A percentile compares a stretch with the other conserved stretches of the same genome.
phyloP scores from a whole-genome alignment of 1,284 basidiomycete genomes.

The Ganoderma meredithae region DNA sequence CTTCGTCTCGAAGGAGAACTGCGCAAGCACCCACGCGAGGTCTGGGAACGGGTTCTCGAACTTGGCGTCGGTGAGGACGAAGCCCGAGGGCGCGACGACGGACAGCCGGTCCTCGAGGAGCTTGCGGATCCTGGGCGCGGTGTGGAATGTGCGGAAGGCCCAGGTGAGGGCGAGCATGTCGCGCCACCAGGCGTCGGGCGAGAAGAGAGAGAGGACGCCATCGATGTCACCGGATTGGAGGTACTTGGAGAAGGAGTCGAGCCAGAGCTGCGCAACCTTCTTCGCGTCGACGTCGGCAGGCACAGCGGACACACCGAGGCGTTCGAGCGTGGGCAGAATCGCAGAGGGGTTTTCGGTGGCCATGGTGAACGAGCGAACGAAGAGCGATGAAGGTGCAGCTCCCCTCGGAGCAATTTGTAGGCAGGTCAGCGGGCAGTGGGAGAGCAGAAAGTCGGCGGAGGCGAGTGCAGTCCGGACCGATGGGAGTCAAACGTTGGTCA shows the following conservation, averaged over 20 bases:
- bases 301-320: conserved; percentile 44
- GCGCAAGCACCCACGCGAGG: conserved; percentile 62
- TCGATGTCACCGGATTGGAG: conserved; percentile 46
- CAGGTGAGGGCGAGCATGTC: conserved; percentile 71
- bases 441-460: background rate
- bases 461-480: conserved; percentile 1
- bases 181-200: conserved; percentile 60
- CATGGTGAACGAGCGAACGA: conserved; percentile 27
- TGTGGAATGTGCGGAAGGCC: conserved; percentile 70
- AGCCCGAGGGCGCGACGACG: conserved; percentile 43
- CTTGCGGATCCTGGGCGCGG: conserved; percentile 46
- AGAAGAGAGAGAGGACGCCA: conserved; percentile 48
- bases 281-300: conserved; percentile 47
- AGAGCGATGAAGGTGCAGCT: background rate
- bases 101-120: conserved; percentile 58
- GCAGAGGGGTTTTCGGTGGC: conserved; percentile 30
- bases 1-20: conserved; percentile 67
- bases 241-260: conserved; percentile 48
- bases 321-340: conserved; percentile 54
- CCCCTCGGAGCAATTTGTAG: conserved; percentile 6
- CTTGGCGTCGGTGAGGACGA: conserved; percentile 49
- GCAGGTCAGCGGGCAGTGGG: background rate
- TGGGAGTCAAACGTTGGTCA: conserved; percentile 26
- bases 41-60: conserved; percentile 57
- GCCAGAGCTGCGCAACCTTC: conserved; percentile 53